These are phyloP conservation scores for Apium graveolens DNA, from an alignment of 129 eudicot genomes.

Conservation along the genomic window DNA sequence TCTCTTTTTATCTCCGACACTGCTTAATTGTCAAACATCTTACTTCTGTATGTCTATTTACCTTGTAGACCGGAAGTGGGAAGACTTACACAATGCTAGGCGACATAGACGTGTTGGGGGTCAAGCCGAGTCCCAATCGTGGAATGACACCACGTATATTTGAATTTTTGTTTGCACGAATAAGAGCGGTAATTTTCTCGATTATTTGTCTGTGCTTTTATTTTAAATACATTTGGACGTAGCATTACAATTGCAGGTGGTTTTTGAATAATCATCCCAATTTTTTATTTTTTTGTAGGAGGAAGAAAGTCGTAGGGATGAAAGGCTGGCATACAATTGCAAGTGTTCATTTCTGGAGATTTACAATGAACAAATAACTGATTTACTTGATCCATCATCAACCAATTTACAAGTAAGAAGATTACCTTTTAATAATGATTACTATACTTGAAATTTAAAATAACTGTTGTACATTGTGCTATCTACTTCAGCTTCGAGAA, in stretches of 20 bases:
- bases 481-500: slow-evolving; percentile 60
- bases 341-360: slow-evolving; percentile 96
- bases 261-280: background rate
- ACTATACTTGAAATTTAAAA: background rate
- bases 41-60: background rate
- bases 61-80: slow-evolving; percentile 88
- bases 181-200: slow-evolving; percentile 53
- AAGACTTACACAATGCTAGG: slow-evolving; percentile 98
- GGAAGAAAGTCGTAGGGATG: slow-evolving; percentile 92
- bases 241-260: background rate
- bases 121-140: slow-evolving; percentile 67
- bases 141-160: slow-evolving; percentile 98
- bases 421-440: slow-evolving; percentile 6
- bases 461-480: slow-evolving; percentile 4
- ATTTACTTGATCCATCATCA: slow-evolving; percentile 91
- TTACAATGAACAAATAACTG: slow-evolving; percentile 89
- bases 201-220: slow-evolving; percentile 1
- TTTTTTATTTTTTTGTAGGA: slow-evolving; percentile 37
- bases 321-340: slow-evolving; percentile 65
- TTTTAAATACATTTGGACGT: background rate
- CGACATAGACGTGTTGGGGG: slow-evolving; percentile 63
- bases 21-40: background rate
- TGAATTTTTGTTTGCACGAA: slow-evolving; percentile 90
- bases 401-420: slow-evolving; percentile 84
- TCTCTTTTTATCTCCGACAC: background rate